Conservation (phyloP, 1,139 yeast species). For the Zygoascus hellenicus region DNA sequence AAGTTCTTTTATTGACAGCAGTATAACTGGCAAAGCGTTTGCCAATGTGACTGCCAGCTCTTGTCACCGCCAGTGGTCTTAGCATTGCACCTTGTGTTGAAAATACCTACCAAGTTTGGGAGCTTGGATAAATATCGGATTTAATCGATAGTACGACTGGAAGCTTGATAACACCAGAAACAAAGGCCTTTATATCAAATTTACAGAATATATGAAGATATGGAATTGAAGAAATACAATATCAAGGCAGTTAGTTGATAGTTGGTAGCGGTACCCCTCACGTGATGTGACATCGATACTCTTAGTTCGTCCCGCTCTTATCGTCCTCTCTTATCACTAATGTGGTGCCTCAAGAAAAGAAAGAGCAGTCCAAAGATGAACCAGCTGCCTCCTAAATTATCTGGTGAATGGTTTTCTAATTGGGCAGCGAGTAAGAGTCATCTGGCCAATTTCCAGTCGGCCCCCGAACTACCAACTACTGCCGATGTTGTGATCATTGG, state of each 20-base stretch:
- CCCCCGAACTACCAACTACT: constrained; percentile 25
- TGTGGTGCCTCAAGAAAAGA: no score
- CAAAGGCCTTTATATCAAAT: no score
- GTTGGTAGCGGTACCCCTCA: no score
- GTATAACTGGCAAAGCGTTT: constrained; percentile 1
- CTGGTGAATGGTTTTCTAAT: constrained; percentile 16
- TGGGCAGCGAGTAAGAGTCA: constrained; percentile 19
- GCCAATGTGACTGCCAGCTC: neutral
- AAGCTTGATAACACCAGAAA: no score
- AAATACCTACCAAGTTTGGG: neutral
- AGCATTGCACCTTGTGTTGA: neutral
- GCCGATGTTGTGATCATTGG: constrained; percentile 38
- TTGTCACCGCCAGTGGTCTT: neutral
- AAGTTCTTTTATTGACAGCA: constrained; percentile 11
- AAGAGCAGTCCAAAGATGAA: no score
- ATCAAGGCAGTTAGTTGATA: no score
- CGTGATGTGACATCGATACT: no score
- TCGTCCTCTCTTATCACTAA: no score
- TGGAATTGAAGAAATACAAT: no score
- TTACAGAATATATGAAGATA: no score
- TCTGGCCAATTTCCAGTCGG: constrained; percentile 21
- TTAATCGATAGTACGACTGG: neutral
- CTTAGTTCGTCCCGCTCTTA: no score
- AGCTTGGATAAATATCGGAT: neutral
- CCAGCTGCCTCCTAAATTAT: constrained; percentile 11